phyloP scores from a whole-genome alignment of 495 filamentous ascomycete species.

The Aspergillus cavernicola region DNA sequence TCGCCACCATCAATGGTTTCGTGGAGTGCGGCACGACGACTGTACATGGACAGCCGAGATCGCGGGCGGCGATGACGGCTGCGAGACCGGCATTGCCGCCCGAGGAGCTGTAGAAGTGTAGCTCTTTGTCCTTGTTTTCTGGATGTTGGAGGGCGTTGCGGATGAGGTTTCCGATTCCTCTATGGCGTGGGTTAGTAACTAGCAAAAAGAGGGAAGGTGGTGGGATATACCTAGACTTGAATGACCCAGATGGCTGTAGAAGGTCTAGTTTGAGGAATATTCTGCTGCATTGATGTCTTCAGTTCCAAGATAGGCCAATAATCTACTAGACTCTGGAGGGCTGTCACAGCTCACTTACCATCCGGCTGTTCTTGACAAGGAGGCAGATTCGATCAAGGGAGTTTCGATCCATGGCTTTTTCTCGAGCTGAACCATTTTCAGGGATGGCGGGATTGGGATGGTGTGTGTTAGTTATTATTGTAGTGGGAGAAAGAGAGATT shows the following conservation, averaged over 20 bases:
- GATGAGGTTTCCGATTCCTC: slow-evolving; percentile 77
- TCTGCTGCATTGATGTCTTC: slow-evolving; percentile 41
- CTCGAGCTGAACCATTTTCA: slow-evolving; percentile 2
- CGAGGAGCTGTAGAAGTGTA: slow-evolving; percentile 80
- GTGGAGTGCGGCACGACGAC: slow-evolving; percentile 74
- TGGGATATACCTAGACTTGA: slow-evolving; percentile 72
- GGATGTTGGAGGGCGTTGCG: slow-evolving; percentile 43
- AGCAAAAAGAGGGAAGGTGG: neutral
- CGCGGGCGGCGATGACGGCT: slow-evolving; percentile 68
- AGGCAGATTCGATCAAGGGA: slow-evolving; percentile 62
- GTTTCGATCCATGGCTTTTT: slow-evolving; percentile 64
- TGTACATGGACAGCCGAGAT: slow-evolving; percentile 61
- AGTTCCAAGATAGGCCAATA: neutral
- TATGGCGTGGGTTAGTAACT: slow-evolving; percentile 17
- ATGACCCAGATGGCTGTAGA: slow-evolving; percentile 85
- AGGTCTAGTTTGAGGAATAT: slow-evolving; percentile 90
- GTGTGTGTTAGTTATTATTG: no score
- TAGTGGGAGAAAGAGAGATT: no score
- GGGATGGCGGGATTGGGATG: no score
- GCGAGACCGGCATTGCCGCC: slow-evolving; percentile 92
- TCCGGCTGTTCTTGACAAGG: slow-evolving; percentile 64
- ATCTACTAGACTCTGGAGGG: neutral
- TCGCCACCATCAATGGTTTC: slow-evolving; percentile 62
- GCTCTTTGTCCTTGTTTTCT: slow-evolving; percentile 25
- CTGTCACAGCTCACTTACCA: slow-evolving; percentile 51